A percentile compares a stretch with the other conserved stretches of the same genome.
phyloP scores from a whole-genome alignment of 129 eudicot species.

The Pseudognaphalium luteoalbum region DNA sequence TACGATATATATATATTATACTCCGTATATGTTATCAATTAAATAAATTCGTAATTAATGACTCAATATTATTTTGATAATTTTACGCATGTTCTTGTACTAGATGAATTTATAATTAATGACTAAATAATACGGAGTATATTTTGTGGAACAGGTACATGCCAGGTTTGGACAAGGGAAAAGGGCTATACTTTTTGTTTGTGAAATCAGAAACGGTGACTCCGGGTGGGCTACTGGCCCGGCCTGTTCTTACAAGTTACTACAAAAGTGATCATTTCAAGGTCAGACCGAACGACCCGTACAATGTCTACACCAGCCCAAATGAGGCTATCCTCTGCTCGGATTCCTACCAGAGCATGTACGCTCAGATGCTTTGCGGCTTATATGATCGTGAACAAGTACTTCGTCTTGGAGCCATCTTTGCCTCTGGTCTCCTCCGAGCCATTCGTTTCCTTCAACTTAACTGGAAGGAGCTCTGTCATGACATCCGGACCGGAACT shows the following conservation, averaged over 20 bases:
- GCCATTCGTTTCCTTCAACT: conserved; percentile 55
- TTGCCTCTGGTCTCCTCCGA: conserved; percentile 57
- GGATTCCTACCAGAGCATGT: conserved; percentile 63
- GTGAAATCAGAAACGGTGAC: conserved; percentile 41
- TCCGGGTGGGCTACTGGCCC: conserved; percentile 44
- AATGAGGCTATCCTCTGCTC: conserved; percentile 48
- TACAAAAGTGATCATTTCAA: conserved; percentile 46
- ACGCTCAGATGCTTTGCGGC: conserved; percentile 57
- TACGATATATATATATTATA: conserved; percentile 18
- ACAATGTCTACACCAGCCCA: conserved; percentile 54
- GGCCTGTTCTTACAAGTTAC: conserved; percentile 52
- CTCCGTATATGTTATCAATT: too few species aligned
- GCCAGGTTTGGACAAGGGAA: conserved; percentile 43
- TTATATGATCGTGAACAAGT: conserved; percentile 41
- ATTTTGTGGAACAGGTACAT: conserved; percentile 37
- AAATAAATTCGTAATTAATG: too few species aligned
- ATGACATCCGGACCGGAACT: conserved; percentile 44
- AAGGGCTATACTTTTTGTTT: conserved; percentile 41
- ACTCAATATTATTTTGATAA: too few species aligned
- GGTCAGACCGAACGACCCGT: conserved; percentile 45
- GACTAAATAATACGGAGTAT: not conserved
- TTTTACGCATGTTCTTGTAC: not conserved
- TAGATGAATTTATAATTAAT: not conserved
- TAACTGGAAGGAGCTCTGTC: conserved; percentile 46
- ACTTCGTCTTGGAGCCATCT: conserved; percentile 55